Evolutionary conservation across 768 basidiomycete species (phyloP), one percentile per base, ranked within the genome.

Genomic region (Boletus speciosus): DNA sequence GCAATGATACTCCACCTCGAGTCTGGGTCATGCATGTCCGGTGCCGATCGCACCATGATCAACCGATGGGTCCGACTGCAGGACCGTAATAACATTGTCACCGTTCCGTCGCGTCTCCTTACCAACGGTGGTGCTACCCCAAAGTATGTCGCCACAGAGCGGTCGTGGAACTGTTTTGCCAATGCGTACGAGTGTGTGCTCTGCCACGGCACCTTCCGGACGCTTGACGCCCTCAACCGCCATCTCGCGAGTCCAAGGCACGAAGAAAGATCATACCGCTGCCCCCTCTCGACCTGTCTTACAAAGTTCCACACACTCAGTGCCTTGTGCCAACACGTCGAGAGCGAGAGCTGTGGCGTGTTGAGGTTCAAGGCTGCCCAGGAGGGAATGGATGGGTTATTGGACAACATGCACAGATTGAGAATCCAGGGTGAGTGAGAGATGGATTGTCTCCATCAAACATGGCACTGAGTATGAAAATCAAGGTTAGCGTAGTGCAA

Each of bases 191-290:
- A 89, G 66, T 89, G 86, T 66, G 81, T 81, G 62, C 66, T 89
- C 25, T 88, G 87, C 65, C 76, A 81, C 64, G 52, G 49, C 21
- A 58, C 47, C 12, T 83, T 77, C 60, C 29, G 59, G 47, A 61
- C 71, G 0, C 75, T 86, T 12, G 11, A 15, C 0, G 70, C 67
- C 7, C 74, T 89, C 47, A 85, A 89, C 61, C 73, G 78, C 56
- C 88, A 89, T 61, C 74, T 88, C 41, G 73, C 75, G 47, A 87
- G 86, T 66, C 83, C 87, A 2, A 71, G 62, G 3, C 87, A 88
- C 62, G 66, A 77, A 57, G 73, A 77, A 1, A 75, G 72, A 63
- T 71, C 77, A 2, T 87, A 83, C 60, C 59, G 76, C 3, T 88
- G 86, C 68, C 83, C 82, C 4, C 64, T 75, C 41, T 55, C 51